Base-by-base conservation (phyloP, 2,329 filamentous ascomycete genomes). In the Plectosphaerella plurivora region DNA sequence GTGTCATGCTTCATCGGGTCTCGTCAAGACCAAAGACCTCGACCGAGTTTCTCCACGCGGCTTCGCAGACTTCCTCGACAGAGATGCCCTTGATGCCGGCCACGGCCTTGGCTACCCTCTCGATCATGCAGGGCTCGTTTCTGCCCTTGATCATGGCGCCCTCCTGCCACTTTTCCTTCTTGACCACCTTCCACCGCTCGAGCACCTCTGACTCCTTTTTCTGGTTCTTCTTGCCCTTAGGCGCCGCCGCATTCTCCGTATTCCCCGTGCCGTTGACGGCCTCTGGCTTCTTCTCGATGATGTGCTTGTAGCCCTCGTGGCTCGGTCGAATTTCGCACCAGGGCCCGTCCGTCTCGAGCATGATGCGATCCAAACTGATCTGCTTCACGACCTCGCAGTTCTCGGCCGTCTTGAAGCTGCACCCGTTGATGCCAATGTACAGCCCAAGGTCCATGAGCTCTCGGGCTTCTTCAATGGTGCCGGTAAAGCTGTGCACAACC, bases 281-380 rank as follows among this genome's bases (percentile, higher is more conserved):
- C 15, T 59, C 55, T 1, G 59, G 51, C 59, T 69, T 72, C 52
- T 70, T 69, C 55, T 76, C 73, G 4, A 82, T 67, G 11, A 84
- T 69, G 58, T 87, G 88, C 68, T 87, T 87, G 61, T 87, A 89
- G 3, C 90, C 91, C 28, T 92, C 91, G 71, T 99, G 93, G 28
- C 83, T 90, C 1, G 91, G 87, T 22, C 94, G 79, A 54, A 99
- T 93, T 68, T 99, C 94, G 65, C 94, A 99, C 89, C 94, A 99
- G 3, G 94, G 94, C 3, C 94, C 94, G 66, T 99, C 94, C 0
- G 94, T 99, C 77, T 99, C 94, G 47, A 99, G 84, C 80, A 97
- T 95, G 51, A 99, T 70, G 46, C 86, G 75, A 52, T 92, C 84
- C 11, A 99, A 73, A 11, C 86, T 88, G 39, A 97, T 84, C 55